Conservation (phyloP, 169 alveolate species). For the Cryptosporidium ryanae region DNA sequence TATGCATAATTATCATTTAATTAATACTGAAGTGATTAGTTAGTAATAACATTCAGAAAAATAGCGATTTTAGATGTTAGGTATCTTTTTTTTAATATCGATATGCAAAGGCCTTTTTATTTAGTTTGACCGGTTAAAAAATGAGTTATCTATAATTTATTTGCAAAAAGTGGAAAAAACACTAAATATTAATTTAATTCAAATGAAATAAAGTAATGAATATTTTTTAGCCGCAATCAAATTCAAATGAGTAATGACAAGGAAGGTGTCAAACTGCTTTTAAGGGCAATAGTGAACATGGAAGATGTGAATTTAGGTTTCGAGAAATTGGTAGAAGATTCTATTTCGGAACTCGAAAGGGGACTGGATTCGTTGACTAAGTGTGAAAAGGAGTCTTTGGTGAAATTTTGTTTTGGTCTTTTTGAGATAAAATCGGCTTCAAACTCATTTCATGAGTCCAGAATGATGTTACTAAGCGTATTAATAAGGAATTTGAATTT, state of each 20-base stretch:
- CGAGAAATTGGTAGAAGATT: constrained; percentile 12
- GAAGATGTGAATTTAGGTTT: not conserved
- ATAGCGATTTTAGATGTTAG: not conserved
- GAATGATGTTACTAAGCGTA: constrained; percentile 19
- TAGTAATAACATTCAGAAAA: not conserved
- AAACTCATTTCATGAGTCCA: constrained; percentile 30
- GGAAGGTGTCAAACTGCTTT: not conserved
- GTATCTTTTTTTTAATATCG: too few species aligned
- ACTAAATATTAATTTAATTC: too few species aligned
- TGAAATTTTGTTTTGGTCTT: constrained; percentile 12
- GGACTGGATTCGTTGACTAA: not conserved
- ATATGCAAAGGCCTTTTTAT: too few species aligned
- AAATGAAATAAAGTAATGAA: too few species aligned
- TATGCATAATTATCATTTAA: not conserved
- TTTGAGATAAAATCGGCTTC: constrained; percentile 26
- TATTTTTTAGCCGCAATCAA: not conserved
- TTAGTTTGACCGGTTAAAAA: too few species aligned
- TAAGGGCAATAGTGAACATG: constrained; percentile 1
- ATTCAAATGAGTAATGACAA: not conserved
- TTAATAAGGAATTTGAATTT: not conserved
- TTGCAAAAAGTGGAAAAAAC: too few species aligned
- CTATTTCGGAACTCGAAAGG: constrained; percentile 21
- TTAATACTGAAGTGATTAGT: not conserved
- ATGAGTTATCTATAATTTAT: too few species aligned
- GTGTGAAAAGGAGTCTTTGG: not conserved